Base-by-base conservation (phyloP, 495 filamentous ascomycete species). In the Saxispiralis lemnorum region DNA sequence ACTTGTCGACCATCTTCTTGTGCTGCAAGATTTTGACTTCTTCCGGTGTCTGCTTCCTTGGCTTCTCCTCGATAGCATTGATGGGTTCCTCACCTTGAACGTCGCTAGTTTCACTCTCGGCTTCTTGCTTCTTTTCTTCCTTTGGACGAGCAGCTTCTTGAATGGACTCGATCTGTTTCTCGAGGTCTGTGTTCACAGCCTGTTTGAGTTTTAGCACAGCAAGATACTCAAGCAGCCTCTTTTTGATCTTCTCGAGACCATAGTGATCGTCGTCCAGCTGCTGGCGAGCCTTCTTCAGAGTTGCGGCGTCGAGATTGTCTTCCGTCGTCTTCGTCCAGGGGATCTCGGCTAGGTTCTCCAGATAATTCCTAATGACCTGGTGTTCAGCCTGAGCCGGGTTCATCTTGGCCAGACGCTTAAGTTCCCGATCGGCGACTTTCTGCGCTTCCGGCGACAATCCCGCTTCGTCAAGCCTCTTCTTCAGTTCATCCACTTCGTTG, bases 231-330 rank as follows among this genome's bases (percentile, higher is more conserved):
- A 96, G 66, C 14, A 99, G 62, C 35, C 92, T 70, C 69, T 93
- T 96, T 71, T 99, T 99, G 53, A 96, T 89, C 61, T 89, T 89
- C 51, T 96, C 83, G 16, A 99, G 66, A 2, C 92, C 92, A 50
- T 96, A 96, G 57, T 99, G 92, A 59, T 96, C 92, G 41, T 92
- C 78, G 55, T 99, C 83, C 19, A 99, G 68, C 59, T 96, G 88
- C 64, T 89, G 79, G 34, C 87, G 71, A 28, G 92, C 92, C 48
- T 67, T 68, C 41, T 69, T 65, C 45, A 99, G 59, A 1, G 86
- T 95, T 14, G 81, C 78, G 2, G 69, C 69, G n/a, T 83, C 84
- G 14, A 99, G 73, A 45, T 81, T 75, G 55, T 95, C 89, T 46
- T 87, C 79, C 0, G 89, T 96, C 28, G 72, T 70, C 37, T 79